Conservation (phyloP, 2,329 filamentous ascomycete species). For the Lachnellula arida region DNA sequence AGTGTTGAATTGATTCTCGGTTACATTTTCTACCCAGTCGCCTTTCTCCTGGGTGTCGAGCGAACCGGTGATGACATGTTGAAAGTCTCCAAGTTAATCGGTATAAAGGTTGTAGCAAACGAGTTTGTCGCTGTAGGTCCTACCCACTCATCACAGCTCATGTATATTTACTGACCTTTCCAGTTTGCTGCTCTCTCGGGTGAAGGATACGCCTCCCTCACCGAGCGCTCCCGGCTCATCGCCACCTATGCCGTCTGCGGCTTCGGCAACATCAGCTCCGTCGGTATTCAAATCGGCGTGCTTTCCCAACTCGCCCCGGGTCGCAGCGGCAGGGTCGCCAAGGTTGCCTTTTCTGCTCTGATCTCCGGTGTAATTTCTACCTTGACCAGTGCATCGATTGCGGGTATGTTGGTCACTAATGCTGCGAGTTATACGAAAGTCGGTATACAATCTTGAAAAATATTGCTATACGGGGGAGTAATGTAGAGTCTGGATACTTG, state of each 20-base stretch:
- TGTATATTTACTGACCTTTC: neutral
- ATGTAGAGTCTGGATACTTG: too few relatives aligned
- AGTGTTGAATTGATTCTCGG: conserved; percentile 72
- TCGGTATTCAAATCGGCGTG: conserved; percentile 87
- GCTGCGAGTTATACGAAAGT: conserved; percentile 30
- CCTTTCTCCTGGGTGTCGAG: conserved; percentile 77
- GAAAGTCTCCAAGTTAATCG: conserved; percentile 73
- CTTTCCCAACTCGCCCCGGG: conserved; percentile 74
- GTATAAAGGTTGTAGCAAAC: conserved; percentile 73
- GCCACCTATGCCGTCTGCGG: conserved; percentile 81
- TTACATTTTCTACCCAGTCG: conserved; percentile 72
- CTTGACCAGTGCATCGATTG: conserved; percentile 71
- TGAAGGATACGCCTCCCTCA: conserved; percentile 52
- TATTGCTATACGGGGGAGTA: too few relatives aligned
- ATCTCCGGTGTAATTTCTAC: conserved; percentile 75
- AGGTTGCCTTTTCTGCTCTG: conserved; percentile 71
- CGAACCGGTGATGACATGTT: conserved; percentile 57
- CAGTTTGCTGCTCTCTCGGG: conserved; percentile 43
- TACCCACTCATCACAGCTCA: neutral
- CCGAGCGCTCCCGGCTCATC: conserved; percentile 70
- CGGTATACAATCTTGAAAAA: neutral
- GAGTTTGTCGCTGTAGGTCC: conserved; percentile 28
- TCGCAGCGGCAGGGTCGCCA: conserved; percentile 69
- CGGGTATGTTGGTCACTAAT: conserved; percentile 66
- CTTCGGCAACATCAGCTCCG: conserved; percentile 81